Evolutionary conservation across 73 alveolate species (phyloP), one percentile per base, ranked within the genome.

Genomic region (Durusdinium trenchii): DNA sequence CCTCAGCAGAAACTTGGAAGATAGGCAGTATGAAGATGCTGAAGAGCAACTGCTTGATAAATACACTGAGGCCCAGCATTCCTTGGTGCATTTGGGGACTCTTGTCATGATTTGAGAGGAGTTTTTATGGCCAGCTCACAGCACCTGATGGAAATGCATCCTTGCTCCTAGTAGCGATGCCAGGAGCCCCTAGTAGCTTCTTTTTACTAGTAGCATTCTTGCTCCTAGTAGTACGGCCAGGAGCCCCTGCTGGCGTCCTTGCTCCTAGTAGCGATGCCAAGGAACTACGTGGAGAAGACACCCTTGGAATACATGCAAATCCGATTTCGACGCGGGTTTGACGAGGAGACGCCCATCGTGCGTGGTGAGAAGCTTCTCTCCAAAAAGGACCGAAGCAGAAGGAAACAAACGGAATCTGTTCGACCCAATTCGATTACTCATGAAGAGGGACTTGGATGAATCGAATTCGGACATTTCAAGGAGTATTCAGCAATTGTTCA

Each of bases 261-360:
- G n/a, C n/a, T n/a, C n/a, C n/a, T n/a, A n/a, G n/a, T n/a, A n/a
- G n/a, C n/a, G n/a, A n/a, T 78, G 0, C 82, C 43, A 36, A 91
- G 98, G 98, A 91, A 36, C 60, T 91, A 69, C n/a, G 61, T 71
- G 90, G 98, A 91, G 90, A 91, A 91, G 98, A 91, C 90, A 5
- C 98, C 98, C 3, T 54, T 91, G 76, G 98, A 91, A 78, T 91
- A 91, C 76, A 91, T 91, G 98, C 98, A 91, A 60, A 78, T 78
- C 69, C 98, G 98, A 51, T 91, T 91, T 78, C 98, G 98, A 35
- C 98, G 98, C 43, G 98, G 98, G 60, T 91, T 91, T 46, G 98
- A 91, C 45, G 90, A 91, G 85, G 98, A 91, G 78, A 91, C 98
- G 48, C 98, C 98, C 1, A 91, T 91, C 30, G 98, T 57, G 94